Base-by-base conservation (phyloP, 139 green algal species). In the Picochlorum costavermella region DNA sequence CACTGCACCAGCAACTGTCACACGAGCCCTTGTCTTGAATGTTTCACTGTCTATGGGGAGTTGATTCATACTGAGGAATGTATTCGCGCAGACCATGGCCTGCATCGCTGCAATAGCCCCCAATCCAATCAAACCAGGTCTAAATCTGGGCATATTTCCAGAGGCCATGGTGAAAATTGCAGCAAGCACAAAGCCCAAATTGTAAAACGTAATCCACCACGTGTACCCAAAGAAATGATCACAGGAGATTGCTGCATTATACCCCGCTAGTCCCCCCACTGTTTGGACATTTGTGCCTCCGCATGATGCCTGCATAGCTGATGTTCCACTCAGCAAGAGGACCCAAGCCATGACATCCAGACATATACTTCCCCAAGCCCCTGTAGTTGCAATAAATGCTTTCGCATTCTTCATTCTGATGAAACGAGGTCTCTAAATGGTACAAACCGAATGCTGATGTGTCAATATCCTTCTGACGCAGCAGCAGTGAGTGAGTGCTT, bases 301-400 rank as follows among this genome's bases (percentile, higher is more conserved):
- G 33, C 60, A 66, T 20, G 33, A 53, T 43, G 58, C 26, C 62
- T 75, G 69, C 61, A 75, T 65, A 3, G 50, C 28, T 29, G 53
- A 40, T 11, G 71, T 53, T 11, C 62, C 69, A 8, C 29, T 10
- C 6, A 75, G 51, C 23, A 75, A 20, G 8, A 75, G 29, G 2
- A 65, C 53, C 51, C 53, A 75, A 53, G 50, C 69, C 29, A 50
- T 37, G 4, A 71, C 49, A 56, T 59, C 50, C 6, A 75, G 43
- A 4, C 50, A 10, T 23, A 23, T 30, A 6, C 8, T 13, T n/a
- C 57, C 12, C 58, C 58, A 64, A 17, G 58, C 40, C 57, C 40
- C 40, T 14, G 20, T 25, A 11, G 20, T 50, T 6, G 56, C 25
- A 11, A 17, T 12, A 57, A 23, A 17, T 17, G 40, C 17, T n/a